phyloP scores from a whole-genome alignment of 352 stramenopile species.

The Phytophthora constricta region DNA sequence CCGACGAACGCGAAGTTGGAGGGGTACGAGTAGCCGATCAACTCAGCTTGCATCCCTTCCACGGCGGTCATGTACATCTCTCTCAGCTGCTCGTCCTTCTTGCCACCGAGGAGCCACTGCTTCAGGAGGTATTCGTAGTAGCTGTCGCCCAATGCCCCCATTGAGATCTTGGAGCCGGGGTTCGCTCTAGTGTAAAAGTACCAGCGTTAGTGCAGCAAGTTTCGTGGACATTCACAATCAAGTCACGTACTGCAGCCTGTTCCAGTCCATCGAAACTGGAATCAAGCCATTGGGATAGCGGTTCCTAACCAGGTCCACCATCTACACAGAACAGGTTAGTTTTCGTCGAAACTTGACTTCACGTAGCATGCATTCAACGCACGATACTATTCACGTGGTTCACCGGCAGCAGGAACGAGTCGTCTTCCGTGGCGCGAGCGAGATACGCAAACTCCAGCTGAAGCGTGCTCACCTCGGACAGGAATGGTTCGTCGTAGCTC shows the following conservation, averaged over 20 bases:
- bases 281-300: slow-evolving; percentile 52
- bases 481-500: slow-evolving; percentile 27
- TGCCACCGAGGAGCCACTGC: slow-evolving; percentile 69
- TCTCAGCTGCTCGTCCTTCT: slow-evolving; percentile 52
- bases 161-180: slow-evolving; percentile 37
- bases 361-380: slow-evolving; percentile 6
- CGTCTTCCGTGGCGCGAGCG: slow-evolving; percentile 39
- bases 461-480: slow-evolving; percentile 63
- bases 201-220: background rate
- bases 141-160: slow-evolving; percentile 69
- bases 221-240: too few relatives aligned
- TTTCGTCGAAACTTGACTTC: background rate
- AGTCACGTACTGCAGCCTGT: slow-evolving; percentile 26
- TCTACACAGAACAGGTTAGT: slow-evolving; percentile 23
- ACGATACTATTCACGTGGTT: slow-evolving; percentile 54
- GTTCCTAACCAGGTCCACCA: slow-evolving; percentile 32
- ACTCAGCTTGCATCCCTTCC: slow-evolving; percentile 47
- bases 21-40: slow-evolving; percentile 46
- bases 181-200: slow-evolving; percentile 3
- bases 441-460: slow-evolving; percentile 77
- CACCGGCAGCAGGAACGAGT: slow-evolving; percentile 42
- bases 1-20: slow-evolving; percentile 60
- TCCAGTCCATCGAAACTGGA: slow-evolving; percentile 49
- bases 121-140: slow-evolving; percentile 87
- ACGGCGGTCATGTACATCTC: slow-evolving; percentile 63